Evolutionary conservation across 2,329 filamentous ascomycete genomes (phyloP).

Genomic region (Bisporella sp.): DNA sequence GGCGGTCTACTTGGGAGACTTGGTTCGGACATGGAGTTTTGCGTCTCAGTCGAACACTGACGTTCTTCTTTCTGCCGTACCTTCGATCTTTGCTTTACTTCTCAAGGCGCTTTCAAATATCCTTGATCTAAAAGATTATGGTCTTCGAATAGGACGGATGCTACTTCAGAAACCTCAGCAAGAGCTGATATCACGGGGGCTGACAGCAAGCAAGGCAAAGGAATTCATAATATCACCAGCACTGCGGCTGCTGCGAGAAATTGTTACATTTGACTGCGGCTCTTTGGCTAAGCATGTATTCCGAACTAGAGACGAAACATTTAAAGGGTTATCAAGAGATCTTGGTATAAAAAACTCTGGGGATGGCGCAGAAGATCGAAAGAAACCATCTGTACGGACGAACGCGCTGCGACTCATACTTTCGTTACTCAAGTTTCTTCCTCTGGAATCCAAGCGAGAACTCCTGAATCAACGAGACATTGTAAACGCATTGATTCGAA

Average conservation of each 20-base stretch:
- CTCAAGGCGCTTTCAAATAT: conserved; percentile 70
- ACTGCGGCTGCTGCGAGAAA: conserved; percentile 76
- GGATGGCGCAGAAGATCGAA: conserved; percentile 53
- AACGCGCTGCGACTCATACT: conserved; percentile 79
- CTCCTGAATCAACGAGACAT: conserved; percentile 70
- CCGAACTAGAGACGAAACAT: conserved; percentile 67
- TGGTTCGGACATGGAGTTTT: conserved; percentile 85
- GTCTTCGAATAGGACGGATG: conserved; percentile 71
- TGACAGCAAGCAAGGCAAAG: conserved; percentile 75
- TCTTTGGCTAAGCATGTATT: conserved; percentile 72
- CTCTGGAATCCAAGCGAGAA: conserved; percentile 71
- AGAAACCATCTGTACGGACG: conserved; percentile 72
- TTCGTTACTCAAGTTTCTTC: conserved; percentile 70
- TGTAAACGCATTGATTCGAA: conserved; percentile 64
- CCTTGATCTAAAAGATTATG: conserved; percentile 68
- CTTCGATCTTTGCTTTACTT: conserved; percentile 74
- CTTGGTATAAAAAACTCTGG: conserved; percentile 61
- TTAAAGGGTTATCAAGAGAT: conserved; percentile 74
- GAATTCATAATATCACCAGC: conserved; percentile 86
- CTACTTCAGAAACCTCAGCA: conserved; percentile 75
- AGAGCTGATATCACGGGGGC: conserved; percentile 70
- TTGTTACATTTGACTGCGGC: conserved; percentile 81
- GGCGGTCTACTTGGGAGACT: conserved; percentile 62
- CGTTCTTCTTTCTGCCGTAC: conserved; percentile 69
- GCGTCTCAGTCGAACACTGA: conserved; percentile 76